A percentile compares a stretch with the other conserved stretches of the same genome.
These are phyloP conservation scores for Cladosporium sp. DNA, from an alignment of 2,329 filamentous ascomycete genomes.

Conservation along the genomic window DNA sequence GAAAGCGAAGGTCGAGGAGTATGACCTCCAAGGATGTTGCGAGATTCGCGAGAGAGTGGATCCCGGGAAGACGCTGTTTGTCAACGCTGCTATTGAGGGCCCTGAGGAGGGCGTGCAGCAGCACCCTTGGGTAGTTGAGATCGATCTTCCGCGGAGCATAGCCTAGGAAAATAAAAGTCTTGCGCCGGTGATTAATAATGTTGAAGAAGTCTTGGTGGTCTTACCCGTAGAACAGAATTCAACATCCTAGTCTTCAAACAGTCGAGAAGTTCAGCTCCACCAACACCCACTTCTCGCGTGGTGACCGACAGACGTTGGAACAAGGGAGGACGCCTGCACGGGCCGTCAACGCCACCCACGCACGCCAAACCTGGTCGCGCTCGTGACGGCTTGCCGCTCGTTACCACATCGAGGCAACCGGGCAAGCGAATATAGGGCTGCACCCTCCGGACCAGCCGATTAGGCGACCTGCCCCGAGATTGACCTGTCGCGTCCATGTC, in stretches of 20 bases:
- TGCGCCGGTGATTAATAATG: no score
- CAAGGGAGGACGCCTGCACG: not conserved
- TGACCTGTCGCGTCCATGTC: not conserved
- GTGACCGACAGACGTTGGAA: not conserved
- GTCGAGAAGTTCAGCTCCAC: no score
- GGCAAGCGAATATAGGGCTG: not conserved
- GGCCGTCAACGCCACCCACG: not conserved
- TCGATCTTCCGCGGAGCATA: slow-evolving; percentile 34
- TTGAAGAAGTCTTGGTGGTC: no score
- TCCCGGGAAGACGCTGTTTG: slow-evolving; percentile 48
- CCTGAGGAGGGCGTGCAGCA: slow-evolving; percentile 32
- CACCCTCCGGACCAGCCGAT: not conserved
- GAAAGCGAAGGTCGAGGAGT: not conserved
- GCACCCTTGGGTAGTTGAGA: slow-evolving; percentile 51
- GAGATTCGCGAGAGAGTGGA: slow-evolving; percentile 11
- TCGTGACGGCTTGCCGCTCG: not conserved
- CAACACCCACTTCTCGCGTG: no score
- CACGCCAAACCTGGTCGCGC: not conserved
- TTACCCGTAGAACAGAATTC: no score
- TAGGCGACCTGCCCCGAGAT: not conserved
- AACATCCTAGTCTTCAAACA: no score
- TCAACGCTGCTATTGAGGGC: slow-evolving; percentile 54
- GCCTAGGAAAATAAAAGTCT: no score
- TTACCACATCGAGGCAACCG: not conserved
- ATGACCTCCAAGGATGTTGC: slow-evolving; percentile 4